Percentiles rank a stretch among this genome's conserved stretches.
phyloP scores from a whole-genome alignment of 2,329 filamentous ascomycete species.

The Arthrobotrys entomopaga region DNA sequence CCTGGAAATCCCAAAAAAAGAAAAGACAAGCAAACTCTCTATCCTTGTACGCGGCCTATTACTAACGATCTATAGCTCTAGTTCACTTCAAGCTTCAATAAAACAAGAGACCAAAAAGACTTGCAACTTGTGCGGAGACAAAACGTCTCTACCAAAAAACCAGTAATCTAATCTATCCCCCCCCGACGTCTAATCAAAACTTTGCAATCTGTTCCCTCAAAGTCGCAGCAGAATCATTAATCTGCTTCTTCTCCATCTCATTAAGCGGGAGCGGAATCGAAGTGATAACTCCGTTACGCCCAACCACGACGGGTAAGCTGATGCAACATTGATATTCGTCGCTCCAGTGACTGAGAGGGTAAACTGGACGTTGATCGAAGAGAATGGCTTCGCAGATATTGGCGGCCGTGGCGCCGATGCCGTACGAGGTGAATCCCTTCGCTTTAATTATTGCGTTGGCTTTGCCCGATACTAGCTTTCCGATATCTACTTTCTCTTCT shows the following conservation, averaged over 20 bases:
- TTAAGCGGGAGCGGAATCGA: slow-evolving; percentile 52
- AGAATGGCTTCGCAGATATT: slow-evolving; percentile 60
- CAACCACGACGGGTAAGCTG: slow-evolving; percentile 46
- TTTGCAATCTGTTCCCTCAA: slow-evolving; percentile 47
- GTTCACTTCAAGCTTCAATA: slow-evolving; percentile 16
- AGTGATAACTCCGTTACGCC: slow-evolving; percentile 39
- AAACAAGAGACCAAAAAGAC: not conserved
- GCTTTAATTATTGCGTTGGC: slow-evolving; percentile 61
- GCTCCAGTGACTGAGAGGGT: slow-evolving; percentile 59
- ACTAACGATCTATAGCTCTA: slow-evolving; percentile 32
- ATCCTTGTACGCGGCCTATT: slow-evolving; percentile 13
- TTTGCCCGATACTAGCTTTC: slow-evolving; percentile 58
- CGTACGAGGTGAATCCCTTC: slow-evolving; percentile 61
- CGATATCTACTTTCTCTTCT: slow-evolving; percentile 58
- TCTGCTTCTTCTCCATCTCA: slow-evolving; percentile 45
- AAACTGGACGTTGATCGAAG: slow-evolving; percentile 59
- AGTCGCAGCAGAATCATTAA: slow-evolving; percentile 46
- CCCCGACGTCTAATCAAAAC: slow-evolving; percentile 10
- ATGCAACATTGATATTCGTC: slow-evolving; percentile 52
- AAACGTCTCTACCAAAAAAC: not conserved
- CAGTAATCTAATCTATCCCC: not conserved
- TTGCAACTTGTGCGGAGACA: not conserved
- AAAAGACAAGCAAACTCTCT: slow-evolving; percentile 16
- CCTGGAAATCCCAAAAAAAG: slow-evolving; percentile 17
- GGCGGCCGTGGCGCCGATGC: slow-evolving; percentile 60